These are phyloP conservation scores for Cystobasidiaceae sp. DNA, from an alignment of 1,284 basidiomycete species.

Conservation along the genomic window DNA sequence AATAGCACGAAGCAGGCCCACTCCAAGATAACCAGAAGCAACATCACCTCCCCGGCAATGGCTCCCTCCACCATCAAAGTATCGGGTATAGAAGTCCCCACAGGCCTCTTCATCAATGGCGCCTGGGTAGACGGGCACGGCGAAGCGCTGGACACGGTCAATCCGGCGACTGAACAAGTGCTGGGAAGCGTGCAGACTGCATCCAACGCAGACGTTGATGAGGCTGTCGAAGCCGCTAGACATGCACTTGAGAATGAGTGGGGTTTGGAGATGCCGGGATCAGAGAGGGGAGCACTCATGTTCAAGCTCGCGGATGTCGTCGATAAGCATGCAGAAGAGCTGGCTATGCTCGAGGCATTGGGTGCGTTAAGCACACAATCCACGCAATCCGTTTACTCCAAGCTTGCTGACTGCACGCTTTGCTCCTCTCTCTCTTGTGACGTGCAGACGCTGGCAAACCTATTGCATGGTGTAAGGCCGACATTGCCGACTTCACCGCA, in stretches of 20 bases:
- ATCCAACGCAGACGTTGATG: conserved; percentile 33
- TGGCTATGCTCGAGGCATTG: conserved; percentile 26
- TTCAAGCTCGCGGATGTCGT: conserved; percentile 33
- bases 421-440: background rate
- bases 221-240: conserved; percentile 33
- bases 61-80: background rate
- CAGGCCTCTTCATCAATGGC: conserved; percentile 33
- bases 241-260: conserved; percentile 34
- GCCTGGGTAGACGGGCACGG: conserved; percentile 29
- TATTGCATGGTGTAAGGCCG: conserved; percentile 35
- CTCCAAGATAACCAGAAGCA: too few relatives aligned
- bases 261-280: conserved; percentile 32
- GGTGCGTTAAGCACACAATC: background rate
- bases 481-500: conserved; percentile 36
- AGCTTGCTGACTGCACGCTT: background rate
- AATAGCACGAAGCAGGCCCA: too few relatives aligned
- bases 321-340: conserved; percentile 25
- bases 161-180: conserved; percentile 31
- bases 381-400: too few relatives aligned
- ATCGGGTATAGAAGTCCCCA: conserved; percentile 1
- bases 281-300: conserved; percentile 32
- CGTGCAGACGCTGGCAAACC: conserved; percentile 35
- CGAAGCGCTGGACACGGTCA: conserved; percentile 18
- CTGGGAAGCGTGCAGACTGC: conserved; percentile 29
- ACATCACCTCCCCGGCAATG: too few relatives aligned